Conservation (phyloP, 2,329 filamentous ascomycete genomes). For the Orbilia blumenaviensis region DNA sequence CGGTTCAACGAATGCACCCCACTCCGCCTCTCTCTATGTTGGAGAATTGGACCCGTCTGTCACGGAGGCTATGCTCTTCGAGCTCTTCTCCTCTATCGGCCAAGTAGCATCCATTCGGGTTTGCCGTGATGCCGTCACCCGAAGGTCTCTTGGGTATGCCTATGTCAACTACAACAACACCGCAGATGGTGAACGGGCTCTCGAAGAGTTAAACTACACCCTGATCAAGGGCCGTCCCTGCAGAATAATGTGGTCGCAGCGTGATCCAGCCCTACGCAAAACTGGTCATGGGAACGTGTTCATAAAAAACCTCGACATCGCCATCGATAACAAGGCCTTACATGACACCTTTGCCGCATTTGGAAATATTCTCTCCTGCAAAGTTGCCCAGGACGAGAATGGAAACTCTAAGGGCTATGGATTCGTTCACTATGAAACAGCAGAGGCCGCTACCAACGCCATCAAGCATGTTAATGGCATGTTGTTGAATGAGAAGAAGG, state of each 20-base stretch:
- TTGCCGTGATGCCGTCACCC: constrained; percentile 97
- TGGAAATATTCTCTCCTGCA: constrained; percentile 99
- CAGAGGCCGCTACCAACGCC: constrained; percentile 92
- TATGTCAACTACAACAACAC: constrained; percentile 99
- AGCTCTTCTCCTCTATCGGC: constrained; percentile 99
- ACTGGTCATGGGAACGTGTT: constrained; percentile 99
- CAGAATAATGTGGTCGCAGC: constrained; percentile 99
- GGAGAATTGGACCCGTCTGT: constrained; percentile 97
- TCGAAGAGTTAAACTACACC: constrained; percentile 99
- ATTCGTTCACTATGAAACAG: constrained; percentile 99
- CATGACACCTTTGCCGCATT: constrained; percentile 99
- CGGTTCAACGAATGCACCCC: constrained; percentile 72
- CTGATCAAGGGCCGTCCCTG: constrained; percentile 98
- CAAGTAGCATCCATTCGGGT: constrained; percentile 99
- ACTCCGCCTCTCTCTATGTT: constrained; percentile 97
- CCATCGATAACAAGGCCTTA: constrained; percentile 99
- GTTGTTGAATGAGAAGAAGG: constrained; percentile 99
- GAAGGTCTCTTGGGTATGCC: constrained; percentile 97
- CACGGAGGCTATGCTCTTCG: constrained; percentile 99
- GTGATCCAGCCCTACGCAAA: constrained; percentile 98
- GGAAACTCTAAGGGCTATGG: constrained; percentile 98
- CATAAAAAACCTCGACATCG: constrained; percentile 99
- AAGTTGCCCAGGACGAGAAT: constrained; percentile 97
- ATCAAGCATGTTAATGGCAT: constrained; percentile 99
- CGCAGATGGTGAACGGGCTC: constrained; percentile 92